Evolutionary conservation across 805 yeast genomes (phyloP).

Genomic region (Wickerhamomyces xylosicus): DNA sequence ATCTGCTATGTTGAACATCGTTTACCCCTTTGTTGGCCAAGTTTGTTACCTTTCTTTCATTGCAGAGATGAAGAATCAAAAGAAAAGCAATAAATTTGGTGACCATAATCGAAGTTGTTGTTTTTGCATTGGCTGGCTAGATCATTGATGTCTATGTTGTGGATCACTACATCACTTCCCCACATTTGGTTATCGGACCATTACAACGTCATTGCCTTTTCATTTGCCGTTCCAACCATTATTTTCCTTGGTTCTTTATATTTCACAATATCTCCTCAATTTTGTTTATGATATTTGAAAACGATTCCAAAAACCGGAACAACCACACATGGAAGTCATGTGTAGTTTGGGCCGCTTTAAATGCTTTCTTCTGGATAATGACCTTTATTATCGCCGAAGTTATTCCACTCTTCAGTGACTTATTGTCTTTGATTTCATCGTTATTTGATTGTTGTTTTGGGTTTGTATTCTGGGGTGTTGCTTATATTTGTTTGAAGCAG

Average conservation of each 20-base stretch:
- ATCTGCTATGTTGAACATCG: constrained; percentile 48
- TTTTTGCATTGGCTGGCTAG: constrained; percentile 46
- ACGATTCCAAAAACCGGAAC: constrained; percentile 31
- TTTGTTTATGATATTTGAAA: constrained; percentile 36
- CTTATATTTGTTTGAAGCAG: constrained; percentile 36
- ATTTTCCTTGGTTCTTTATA: constrained; percentile 46
- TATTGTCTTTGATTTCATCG: constrained; percentile 48
- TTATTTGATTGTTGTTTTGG: constrained; percentile 61
- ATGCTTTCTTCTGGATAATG: constrained; percentile 34
- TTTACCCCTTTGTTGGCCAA: constrained; percentile 56
- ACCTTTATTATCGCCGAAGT: constrained; percentile 55
- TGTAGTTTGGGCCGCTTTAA: constrained; percentile 38
- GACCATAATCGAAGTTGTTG: constrained; percentile 36
- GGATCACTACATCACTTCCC: constrained; percentile 41
- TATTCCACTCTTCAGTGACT: constrained; percentile 52
- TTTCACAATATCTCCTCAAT: constrained; percentile 43
- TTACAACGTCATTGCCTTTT: constrained; percentile 43
- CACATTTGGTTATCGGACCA: constrained; percentile 45
- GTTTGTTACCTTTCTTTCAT: constrained; percentile 55
- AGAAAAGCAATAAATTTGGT: constrained; percentile 43
- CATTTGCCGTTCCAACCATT: constrained; percentile 53
- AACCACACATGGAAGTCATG: constrained; percentile 42
- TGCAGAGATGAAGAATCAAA: constrained; percentile 46
- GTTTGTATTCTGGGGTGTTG: constrained; percentile 53
- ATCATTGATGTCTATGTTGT: constrained; percentile 52